These are phyloP conservation scores for Capsicum baccatum DNA, from an alignment of 257 asterid genomes.

Conservation along the genomic window DNA sequence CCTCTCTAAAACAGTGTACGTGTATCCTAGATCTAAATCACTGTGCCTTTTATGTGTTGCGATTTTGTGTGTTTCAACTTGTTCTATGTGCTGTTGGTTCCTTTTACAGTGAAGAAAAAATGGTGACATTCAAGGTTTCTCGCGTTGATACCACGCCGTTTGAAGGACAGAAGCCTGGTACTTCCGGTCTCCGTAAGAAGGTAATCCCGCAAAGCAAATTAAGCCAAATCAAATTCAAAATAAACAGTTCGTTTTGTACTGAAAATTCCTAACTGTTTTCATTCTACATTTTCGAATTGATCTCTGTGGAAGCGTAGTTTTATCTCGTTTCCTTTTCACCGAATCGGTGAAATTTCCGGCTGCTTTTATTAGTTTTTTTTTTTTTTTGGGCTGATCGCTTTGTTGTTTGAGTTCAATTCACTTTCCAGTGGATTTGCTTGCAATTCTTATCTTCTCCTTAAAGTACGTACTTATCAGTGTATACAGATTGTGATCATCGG, in stretches of 20 bases:
- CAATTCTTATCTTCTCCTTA: neutral
- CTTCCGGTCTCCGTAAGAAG: slow-evolving; percentile 96
- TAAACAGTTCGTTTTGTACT: neutral
- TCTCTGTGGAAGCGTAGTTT: neutral
- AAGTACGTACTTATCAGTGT: neutral
- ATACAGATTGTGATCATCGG: neutral
- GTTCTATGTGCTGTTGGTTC: neutral
- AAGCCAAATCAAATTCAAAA: neutral
- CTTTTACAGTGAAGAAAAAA: slow-evolving; percentile 33
- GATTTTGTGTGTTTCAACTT: neutral
- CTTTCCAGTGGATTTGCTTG: neutral
- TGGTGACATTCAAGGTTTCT: slow-evolving; percentile 70
- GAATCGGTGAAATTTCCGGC: neutral
- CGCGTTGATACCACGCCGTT: slow-evolving; percentile 74
- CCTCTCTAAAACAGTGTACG: neutral
- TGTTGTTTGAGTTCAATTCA: neutral
- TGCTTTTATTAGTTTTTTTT: neutral
- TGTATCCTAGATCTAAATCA: neutral
- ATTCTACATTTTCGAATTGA: neutral
- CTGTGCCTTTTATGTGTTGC: neutral
- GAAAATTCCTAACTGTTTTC: neutral
- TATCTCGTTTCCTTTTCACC: neutral
- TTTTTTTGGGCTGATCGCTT: too few species aligned
- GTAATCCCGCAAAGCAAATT: slow-evolving; percentile 37
- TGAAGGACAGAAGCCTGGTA: slow-evolving; percentile 98